phyloP scores from a whole-genome alignment of 768 basidiomycete species.

The Pleurotus djamor region DNA sequence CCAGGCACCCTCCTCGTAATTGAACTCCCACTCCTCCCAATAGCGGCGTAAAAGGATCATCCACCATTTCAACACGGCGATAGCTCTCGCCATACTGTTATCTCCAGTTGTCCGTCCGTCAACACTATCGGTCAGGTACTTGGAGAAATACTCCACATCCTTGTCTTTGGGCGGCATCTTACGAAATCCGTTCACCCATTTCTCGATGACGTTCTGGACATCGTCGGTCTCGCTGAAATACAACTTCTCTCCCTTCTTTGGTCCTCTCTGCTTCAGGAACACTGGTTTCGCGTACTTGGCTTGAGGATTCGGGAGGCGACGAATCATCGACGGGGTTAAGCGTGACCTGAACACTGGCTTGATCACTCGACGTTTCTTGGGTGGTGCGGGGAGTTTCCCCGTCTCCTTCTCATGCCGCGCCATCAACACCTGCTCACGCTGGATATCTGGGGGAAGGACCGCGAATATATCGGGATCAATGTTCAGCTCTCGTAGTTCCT shows the following conservation, averaged over 20 bases:
- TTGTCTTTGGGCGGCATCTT: slow-evolving; percentile 63
- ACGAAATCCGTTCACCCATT: slow-evolving; percentile 70
- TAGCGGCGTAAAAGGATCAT: slow-evolving; percentile 60
- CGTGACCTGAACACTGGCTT: slow-evolving; percentile 46
- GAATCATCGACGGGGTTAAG: slow-evolving; percentile 36
- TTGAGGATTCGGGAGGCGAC: slow-evolving; percentile 49
- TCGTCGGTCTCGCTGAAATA: slow-evolving; percentile 66
- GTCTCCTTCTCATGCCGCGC: slow-evolving; percentile 48
- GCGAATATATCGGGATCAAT: slow-evolving; percentile 76
- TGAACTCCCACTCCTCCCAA: slow-evolving; percentile 59
- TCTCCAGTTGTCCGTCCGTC: slow-evolving; percentile 55
- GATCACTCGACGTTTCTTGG: slow-evolving; percentile 46
- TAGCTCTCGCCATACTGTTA: slow-evolving; percentile 61
- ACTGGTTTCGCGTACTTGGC: slow-evolving; percentile 51
- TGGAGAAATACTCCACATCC: slow-evolving; percentile 75
- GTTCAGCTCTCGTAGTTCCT: slow-evolving; percentile 58
- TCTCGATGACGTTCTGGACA: slow-evolving; percentile 66
- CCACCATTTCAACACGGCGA: slow-evolving; percentile 84
- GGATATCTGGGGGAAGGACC: slow-evolving; percentile 60
- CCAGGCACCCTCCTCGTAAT: slow-evolving; percentile 23
- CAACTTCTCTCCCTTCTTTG: slow-evolving; percentile 53
- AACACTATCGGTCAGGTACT: slow-evolving; percentile 68
- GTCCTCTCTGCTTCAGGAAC: slow-evolving; percentile 56
- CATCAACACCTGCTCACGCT: slow-evolving; percentile 71
- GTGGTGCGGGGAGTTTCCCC: slow-evolving; percentile 36